Evolutionary conservation across 2,329 filamentous ascomycete species (phyloP), one percentile per base, ranked within the genome.

Genomic region (Exophiala sideris): DNA sequence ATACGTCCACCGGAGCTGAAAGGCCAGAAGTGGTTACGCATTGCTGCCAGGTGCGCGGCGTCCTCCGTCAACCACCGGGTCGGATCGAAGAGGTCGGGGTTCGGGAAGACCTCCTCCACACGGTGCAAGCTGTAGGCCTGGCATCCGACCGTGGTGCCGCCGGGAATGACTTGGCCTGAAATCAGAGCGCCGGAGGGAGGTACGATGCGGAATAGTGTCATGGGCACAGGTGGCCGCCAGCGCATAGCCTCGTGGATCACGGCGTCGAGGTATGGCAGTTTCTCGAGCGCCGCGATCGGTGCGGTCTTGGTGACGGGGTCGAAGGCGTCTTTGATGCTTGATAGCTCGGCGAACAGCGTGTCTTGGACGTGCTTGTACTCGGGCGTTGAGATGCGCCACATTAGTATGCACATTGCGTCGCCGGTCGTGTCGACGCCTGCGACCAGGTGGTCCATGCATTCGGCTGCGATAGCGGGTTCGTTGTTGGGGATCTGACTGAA

Each of bases 371-470:
- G 50, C 4, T 60, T 48, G 46, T 79, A 70, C 32, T 72, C 67
- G 0, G 83, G 81, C 58, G 81, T 80, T 1, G 85, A 88, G 3
- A 89, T 74, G 65, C 87, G 80, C 79, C 84, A 86, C 81, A 88
- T 85, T 10, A 88, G 72, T 64, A 88, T 87, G 64, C 84, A 87
- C 1, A 88, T 72, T 0, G 78, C 83, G 59, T 88, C 85, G n/a
- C 85, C 84, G 0, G 85, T 88, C 0, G 85, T 88, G 62, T 88
- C 85, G 56, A 88, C 87, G 0, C 85, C 85, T 0, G 85, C 85
- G 0, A 80, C 83, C 80, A 88, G 83, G 67, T 88, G 85, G 62
- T 88, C 85, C 54, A 86, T 78, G 62, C 83, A 86, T 67, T 88
- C 86, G 18, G 85, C 84, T 0, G 84, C 84, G 58, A 82, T 78